Evolutionary conservation across 305 asterid genomes (phyloP), one percentile per base, ranked within the genome.

Genomic region (Solanum hybrid): DNA sequence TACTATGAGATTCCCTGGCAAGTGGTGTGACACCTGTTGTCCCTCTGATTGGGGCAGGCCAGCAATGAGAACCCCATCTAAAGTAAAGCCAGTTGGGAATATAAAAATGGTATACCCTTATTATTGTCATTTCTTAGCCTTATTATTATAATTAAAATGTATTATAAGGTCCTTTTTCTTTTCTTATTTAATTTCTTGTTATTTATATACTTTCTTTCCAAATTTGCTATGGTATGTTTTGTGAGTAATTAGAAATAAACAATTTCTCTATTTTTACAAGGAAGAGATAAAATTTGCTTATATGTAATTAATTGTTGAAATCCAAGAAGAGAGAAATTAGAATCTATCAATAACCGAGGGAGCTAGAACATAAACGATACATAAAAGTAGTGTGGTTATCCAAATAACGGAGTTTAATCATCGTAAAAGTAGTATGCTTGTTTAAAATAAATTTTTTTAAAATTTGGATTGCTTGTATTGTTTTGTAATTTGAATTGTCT

Each of bases 1-100:
- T 75, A 82, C 36, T 14, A 42, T 16, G 40, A 83, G 87, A 83
- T 46, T 46, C 87, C 16, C 20, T 83, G 28, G 40, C 29, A 4
- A 83, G 69, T 31, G 74, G 74, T 46, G 87, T 29, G 73, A 83
- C 20, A 29, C 87, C 39, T 83, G 28, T 29, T 83, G 87, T 83
- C 87, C 40, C 37, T 83, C 74, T 46, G 87, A 83, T 83, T 83
- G 87, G 87, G 74, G 28, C 87, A 83, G 39, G 74, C 87, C 87
- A 83, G 73, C 73, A 46, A 29, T 29, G 74, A 46, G 40, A 46
- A 16, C 28, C 74, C 74, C 87, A 46, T 36, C 22, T 42, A 83
- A 42, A 83, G 74, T 51, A 18, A 46, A 83, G 87, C 29, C 87
- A 46, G 40, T 46, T 83, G 87, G 26, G 11, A 46, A 42, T 83